Conservation (phyloP, 1,284 basidiomycete species). For the Trichosporon faecale region DNA sequence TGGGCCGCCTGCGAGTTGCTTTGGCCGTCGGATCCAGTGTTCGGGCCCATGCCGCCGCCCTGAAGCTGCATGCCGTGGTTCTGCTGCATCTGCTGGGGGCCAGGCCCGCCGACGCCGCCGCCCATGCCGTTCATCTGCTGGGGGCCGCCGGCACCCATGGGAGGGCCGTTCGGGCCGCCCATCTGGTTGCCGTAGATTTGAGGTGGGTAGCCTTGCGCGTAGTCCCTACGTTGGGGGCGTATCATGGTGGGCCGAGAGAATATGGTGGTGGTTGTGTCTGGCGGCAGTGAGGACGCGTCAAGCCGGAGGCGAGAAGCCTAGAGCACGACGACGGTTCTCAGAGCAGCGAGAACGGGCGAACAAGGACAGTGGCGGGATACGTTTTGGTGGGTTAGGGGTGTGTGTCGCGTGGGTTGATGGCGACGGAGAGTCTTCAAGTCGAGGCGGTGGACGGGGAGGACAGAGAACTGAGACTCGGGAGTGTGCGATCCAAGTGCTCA, state of each 20-base stretch:
- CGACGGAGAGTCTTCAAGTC: background rate
- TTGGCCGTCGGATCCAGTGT: constrained; percentile 32
- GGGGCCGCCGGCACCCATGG: constrained; percentile 11
- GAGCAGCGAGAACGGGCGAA: background rate
- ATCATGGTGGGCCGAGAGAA: constrained; percentile 14
- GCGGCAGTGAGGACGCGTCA: constrained; percentile 13
- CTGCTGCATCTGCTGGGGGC: constrained; percentile 19
- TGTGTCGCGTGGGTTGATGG: background rate
- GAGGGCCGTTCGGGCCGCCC: constrained; percentile 11
- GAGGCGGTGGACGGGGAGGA: background rate
- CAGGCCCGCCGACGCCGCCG: constrained; percentile 5
- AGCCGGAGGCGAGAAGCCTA: constrained; percentile 7
- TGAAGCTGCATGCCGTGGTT: constrained; percentile 13
- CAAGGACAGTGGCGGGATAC: background rate
- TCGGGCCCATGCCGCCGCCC: constrained; percentile 10
- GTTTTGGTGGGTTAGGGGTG: background rate
- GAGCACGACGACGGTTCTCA: constrained; percentile 3
- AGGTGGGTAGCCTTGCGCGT: constrained; percentile 21
- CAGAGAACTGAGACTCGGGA: background rate
- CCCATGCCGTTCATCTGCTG: constrained; percentile 22
- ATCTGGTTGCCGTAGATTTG: constrained; percentile 16
- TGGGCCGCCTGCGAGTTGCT: constrained; percentile 25
- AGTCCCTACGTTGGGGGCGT: constrained; percentile 19
- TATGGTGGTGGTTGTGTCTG: background rate
- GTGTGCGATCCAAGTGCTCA: background rate